These are phyloP conservation scores for Pyricularia sp. DNA, from an alignment of 2,329 filamentous ascomycete genomes.

Conservation along the genomic window DNA sequence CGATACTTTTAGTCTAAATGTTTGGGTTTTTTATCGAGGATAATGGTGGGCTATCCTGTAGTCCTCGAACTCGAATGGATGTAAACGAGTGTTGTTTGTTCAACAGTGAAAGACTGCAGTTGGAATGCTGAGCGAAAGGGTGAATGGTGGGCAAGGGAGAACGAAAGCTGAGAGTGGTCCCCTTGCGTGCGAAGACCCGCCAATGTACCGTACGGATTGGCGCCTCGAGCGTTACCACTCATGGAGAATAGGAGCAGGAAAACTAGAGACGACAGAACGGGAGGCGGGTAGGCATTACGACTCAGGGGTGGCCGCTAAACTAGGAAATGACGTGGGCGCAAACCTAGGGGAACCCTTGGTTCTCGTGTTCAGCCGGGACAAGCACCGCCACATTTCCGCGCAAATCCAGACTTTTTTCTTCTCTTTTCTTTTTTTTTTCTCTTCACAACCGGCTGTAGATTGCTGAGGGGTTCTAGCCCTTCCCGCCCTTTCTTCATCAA, in stretches of 20 bases:
- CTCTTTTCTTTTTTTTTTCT: too few species aligned
- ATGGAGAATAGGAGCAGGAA: not conserved
- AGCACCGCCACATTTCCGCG: not conserved
- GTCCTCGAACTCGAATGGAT: not conserved
- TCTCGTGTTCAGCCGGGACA: not conserved
- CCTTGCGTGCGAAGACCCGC: not conserved
- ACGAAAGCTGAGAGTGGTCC: not conserved
- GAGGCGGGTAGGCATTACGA: not conserved
- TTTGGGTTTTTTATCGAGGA: not conserved
- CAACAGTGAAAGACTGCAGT: slow-evolving; percentile 4
- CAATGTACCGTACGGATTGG: not conserved
- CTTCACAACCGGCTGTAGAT: not conserved
- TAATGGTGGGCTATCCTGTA: not conserved
- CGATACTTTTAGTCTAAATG: not conserved
- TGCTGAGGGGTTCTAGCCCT: not conserved
- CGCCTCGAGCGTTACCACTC: too few species aligned
- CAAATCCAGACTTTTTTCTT: not conserved
- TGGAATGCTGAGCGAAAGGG: not conserved
- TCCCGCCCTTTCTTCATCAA: not conserved
- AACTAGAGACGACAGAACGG: not conserved
- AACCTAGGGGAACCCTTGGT: not conserved
- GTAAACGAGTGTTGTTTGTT: not conserved
- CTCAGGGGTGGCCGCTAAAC: not conserved
- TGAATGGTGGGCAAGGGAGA: not conserved
- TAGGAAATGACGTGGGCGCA: not conserved